Evolutionary conservation across 164 flowering plant species (phyloP), one percentile per base, ranked within the genome.

Genomic region (Santalum album): DNA sequence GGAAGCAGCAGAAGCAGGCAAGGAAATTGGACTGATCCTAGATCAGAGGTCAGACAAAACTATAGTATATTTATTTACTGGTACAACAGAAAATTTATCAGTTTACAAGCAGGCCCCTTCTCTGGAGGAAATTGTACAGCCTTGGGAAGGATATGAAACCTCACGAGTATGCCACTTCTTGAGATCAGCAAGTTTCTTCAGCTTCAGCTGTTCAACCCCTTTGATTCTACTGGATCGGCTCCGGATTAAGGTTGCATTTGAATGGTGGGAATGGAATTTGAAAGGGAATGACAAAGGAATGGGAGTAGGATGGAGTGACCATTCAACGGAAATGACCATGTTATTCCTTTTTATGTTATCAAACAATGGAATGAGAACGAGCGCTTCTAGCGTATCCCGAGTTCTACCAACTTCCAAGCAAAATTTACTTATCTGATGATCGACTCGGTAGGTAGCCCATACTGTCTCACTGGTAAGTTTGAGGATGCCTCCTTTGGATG

Each of bases 1-100:
- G 56, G 70, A 77, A 73, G 82, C 60, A 73, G 87, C 87, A 77
- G 79, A 79, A 77, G 72, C 72, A 75, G 77, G 82, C 87, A 32
- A 40, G 59, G 62, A 57, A 62, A 65, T 34, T 46, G 49, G 23
- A 36, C 54, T 20, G 16, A 35, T 26, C 60, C 40, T 39, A 54
- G 16, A 46, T 44, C 22, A 50, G 4, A 26, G 2, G 6, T 6
- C 16, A 7, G 12, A 36, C n/a, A 36, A 14, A 36, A 14, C 16
- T 6, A 36, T 15, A 36, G 15, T 5, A 36, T 12, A 2, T n/a
- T 36, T 36, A 14, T 36, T 36, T 36, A 7, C 24, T 15, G 55
- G 21, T 21, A 12, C 7, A 29, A 10, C 17, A 42, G 16, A 42
- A 42, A 16, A 5, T 20, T 9, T n/a, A 2, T 17, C n/a, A 42